Conservation (phyloP, 495 filamentous ascomycete species). For the Annulohypoxylon stygium region DNA sequence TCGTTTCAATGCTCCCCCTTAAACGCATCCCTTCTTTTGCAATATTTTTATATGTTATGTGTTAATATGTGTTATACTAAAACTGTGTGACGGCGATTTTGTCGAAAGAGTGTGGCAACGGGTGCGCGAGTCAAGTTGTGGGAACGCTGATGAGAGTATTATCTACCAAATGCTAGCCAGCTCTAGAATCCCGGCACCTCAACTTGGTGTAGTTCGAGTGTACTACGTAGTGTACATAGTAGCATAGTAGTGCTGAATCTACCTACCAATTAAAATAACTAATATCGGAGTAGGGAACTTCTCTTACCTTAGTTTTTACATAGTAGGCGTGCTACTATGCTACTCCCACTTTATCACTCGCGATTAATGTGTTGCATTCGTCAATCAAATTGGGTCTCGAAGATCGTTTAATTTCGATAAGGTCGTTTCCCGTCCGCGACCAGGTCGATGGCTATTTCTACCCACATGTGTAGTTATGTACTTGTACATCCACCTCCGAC, state of each 20-base stretch:
- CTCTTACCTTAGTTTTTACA: conserved; percentile 20
- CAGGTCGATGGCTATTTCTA: conserved; percentile 45
- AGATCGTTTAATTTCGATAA: conserved; percentile 52
- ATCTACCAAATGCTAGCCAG: conserved; percentile 33
- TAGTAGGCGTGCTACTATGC: conserved; percentile 16
- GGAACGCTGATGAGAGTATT: conserved; percentile 27
- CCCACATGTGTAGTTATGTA: conserved; percentile 41
- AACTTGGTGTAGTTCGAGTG: conserved; percentile 32
- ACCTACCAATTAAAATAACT: conserved; percentile 41
- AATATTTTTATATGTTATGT: not conserved
- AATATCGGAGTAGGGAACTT: conserved; percentile 39
- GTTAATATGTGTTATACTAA: not conserved
- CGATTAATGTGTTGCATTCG: conserved; percentile 47
- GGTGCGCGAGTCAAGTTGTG: conserved; percentile 32
- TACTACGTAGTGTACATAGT: not conserved
- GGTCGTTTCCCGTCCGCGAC: conserved; percentile 43
- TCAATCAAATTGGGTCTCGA: conserved; percentile 44
- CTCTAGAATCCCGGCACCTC: conserved; percentile 46
- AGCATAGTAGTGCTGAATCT: conserved; percentile 23
- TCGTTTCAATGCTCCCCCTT: not conserved
- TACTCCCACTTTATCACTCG: conserved; percentile 26
- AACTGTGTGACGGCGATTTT: not conserved
- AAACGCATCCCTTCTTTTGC: not conserved
- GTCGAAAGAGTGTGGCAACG: conserved; percentile 6
- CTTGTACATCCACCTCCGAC: conserved; percentile 32